These are phyloP conservation scores for Collybia sordida DNA, from an alignment of 768 basidiomycete species.

Conservation along the genomic window DNA sequence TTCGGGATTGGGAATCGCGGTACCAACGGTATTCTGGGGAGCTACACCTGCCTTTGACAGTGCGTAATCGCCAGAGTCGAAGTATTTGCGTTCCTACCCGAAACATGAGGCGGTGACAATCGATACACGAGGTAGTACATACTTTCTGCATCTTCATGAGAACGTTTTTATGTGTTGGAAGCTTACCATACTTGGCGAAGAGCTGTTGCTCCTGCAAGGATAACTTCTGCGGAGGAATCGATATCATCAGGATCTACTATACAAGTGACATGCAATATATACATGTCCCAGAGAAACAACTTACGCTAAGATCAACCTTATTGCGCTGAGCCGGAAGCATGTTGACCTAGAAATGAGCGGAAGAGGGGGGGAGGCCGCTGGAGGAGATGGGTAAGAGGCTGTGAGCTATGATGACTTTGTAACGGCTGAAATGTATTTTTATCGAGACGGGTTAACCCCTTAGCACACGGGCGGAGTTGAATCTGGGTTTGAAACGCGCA, in stretches of 20 bases:
- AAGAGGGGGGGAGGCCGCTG: constrained; percentile 26
- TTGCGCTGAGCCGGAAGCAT: constrained; percentile 84
- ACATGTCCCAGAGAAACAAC: constrained; percentile 24
- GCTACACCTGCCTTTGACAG: constrained; percentile 92
- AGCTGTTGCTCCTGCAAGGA: constrained; percentile 91
- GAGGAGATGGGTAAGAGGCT: constrained; percentile 14
- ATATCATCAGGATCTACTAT: constrained; percentile 19
- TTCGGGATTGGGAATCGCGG: constrained; percentile 97
- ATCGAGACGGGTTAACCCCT: constrained; percentile 10
- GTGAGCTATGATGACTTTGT: constrained; percentile 16
- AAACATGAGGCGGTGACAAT: constrained; percentile 13
- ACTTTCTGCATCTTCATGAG: constrained; percentile 97
- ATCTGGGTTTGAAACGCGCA: constrained; percentile 23
- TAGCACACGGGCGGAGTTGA: constrained; percentile 25
- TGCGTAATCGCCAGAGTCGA: constrained; percentile 98
- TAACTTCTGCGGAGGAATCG: constrained; percentile 56
- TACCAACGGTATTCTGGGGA: constrained; percentile 88
- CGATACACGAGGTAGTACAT: constrained; percentile 17
- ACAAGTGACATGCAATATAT: neutral
- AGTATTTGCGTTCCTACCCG: constrained; percentile 93
- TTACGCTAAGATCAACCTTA: constrained; percentile 92
- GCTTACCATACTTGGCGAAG: constrained; percentile 91
- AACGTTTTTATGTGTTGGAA: constrained; percentile 91
- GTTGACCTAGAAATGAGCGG: constrained; percentile 21
- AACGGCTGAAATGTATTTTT: constrained; percentile 17